Conservation (phyloP, 768 basidiomycete genomes). For the Tylopilus subfusipes region DNA sequence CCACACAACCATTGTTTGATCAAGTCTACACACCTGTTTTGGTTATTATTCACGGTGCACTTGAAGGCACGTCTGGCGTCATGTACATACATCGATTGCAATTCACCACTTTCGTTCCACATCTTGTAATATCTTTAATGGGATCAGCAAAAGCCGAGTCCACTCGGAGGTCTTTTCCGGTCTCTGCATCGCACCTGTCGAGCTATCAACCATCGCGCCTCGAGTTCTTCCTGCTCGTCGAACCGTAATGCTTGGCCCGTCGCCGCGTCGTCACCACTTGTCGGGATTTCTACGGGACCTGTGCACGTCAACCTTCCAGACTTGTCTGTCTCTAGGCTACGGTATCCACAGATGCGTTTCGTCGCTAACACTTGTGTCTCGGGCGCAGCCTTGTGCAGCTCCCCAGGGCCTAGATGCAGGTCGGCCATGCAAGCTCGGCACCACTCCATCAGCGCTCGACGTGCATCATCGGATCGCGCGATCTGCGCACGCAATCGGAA, state of each 20-base stretch:
- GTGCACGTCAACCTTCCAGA: background rate
- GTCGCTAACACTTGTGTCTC: background rate
- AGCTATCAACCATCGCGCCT: conserved; percentile 6
- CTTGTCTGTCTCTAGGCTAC: background rate
- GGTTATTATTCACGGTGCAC: background rate
- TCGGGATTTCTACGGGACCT: background rate
- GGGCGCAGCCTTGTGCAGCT: background rate
- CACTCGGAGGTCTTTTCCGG: background rate
- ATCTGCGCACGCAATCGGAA: conserved; percentile 6
- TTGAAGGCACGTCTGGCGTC: background rate
- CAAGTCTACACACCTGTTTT: background rate
- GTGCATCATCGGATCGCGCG: background rate
- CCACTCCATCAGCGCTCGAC: conserved; percentile 11
- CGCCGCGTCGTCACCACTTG: background rate
- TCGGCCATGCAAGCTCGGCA: conserved; percentile 2
- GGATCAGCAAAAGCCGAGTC: background rate
- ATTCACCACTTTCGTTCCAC: background rate
- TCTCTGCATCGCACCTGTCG: background rate
- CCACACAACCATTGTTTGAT: background rate
- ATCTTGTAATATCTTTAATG: background rate
- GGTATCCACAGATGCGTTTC: background rate
- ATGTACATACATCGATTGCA: background rate
- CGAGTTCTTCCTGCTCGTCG: conserved; percentile 8
- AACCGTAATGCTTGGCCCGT: background rate
- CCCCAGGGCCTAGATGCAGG: background rate